Evolutionary conservation across 805 yeast genomes (phyloP), one percentile per base, ranked within the genome.

Genomic region (Ogataea minuta): DNA sequence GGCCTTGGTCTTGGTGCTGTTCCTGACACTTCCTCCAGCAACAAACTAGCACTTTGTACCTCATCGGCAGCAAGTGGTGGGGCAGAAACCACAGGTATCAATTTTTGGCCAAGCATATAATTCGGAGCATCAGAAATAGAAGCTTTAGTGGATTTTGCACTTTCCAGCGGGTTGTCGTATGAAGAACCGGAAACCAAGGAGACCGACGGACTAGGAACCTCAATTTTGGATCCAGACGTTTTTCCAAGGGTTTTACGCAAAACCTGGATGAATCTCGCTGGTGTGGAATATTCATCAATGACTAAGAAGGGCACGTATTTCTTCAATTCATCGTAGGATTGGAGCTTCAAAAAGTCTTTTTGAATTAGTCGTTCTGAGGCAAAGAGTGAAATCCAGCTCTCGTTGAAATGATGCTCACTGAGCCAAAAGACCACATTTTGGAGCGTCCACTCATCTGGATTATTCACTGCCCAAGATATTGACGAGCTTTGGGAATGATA

Each of bases 381-480:
- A 59, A 89, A 84, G 12, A 79, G 72, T 4, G 68, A 74, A n/a
- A 74, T 66, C 96, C 96, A 89, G 10, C 81, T 67, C 3, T 71
- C 74, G 48, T 83, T 82, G 61, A 89, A 89, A 14, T 74, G 70
- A 56, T 88, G 72, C n/a, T 60, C 50, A 6, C 73, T 79, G 17
- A 89, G 67, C 95, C 95, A 89, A 33, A 64, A 57, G 0, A 70
- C 43, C 1, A 88, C 90, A 36, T 84, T 69, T n/a, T 72, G 77
- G 46, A 74, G 64, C 2, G 81, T 77, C 96, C 96, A 88, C 43
- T 77, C 81, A 5, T 68, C 70, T 1, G 84, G 77, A 38, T 69
- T 68, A 23, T 67, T 66, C 0, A 73, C 76, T 16, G 71, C 68
- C 81, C 81, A 77, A 2, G 64, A 54, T 2, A 62, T 45, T 3